Base-by-base conservation (phyloP, 1,284 basidiomycete genomes). In the Erythrobasidium hasegawianum region DNA sequence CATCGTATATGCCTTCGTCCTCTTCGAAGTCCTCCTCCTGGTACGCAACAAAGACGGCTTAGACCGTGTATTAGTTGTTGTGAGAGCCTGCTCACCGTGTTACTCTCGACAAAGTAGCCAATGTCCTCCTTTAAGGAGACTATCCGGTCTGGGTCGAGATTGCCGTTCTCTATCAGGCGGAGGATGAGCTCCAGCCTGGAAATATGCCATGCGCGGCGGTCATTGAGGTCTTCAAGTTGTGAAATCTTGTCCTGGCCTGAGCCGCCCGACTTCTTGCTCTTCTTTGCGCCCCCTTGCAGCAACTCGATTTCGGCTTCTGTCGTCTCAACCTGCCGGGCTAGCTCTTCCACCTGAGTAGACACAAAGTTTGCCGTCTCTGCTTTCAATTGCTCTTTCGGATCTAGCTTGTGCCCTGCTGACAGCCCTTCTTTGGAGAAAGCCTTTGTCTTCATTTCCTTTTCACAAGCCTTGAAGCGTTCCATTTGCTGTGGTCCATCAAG, bases 361-460 rank as follows among this genome's bases (percentile, higher is more conserved):
- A 96, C 81, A 90, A 92, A 96, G 68, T 86, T 80, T 49, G 88
- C 87, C 66, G 88, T 86, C 75, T 97, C 94, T 70, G 89, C 83
- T 79, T 97, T 97, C 79, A 95, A 92, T 80, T 95, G 91, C 69
- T 96, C 92, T 77, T 90, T 92, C 57, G 96, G 96, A 77, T 98
- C 96, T 29, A 98, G 86, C 75, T 90, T 90, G 52, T 91, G 85
- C 2, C 93, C 92, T 64, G 94, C 91, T 70, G 89, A 97, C 39
- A 99, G 84, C 40, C 96, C 96, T 78, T 97, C 96, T 79, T 98
- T 99, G 33, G 94, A 97, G 80, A 98, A 99, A 0, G 96, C 96
- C 78, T 99, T 99, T 70, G 96, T 98, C 84, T 99, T 99, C 93
- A 98, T 97, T 80, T 98, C 96, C 81, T 98, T 99, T 81, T 99